phyloP scores from a whole-genome alignment of 2,329 filamentous ascomycete species.

The Paecilomyces sp. region DNA sequence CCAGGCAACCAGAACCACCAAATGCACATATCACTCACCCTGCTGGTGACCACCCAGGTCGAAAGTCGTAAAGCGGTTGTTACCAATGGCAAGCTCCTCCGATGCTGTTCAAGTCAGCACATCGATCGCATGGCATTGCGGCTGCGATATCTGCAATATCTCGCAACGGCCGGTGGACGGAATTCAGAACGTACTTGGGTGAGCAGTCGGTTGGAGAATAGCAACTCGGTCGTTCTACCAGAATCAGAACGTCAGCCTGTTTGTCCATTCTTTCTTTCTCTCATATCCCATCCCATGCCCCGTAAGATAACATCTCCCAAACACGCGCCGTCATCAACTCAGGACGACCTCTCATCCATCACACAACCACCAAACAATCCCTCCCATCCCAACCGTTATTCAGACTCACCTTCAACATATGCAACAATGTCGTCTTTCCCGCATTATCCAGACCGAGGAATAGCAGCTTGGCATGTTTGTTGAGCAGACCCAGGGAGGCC shows the following conservation, averaged over 20 bases:
- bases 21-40: conserved; percentile 44
- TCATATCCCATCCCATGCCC: too few species aligned
- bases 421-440: conserved; percentile 86
- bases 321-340: not conserved
- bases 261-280: conserved; percentile 1
- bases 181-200: conserved; percentile 63
- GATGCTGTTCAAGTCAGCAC: conserved; percentile 52
- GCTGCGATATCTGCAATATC: not conserved
- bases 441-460: conserved; percentile 93
- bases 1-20: not conserved
- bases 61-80: conserved; percentile 90
- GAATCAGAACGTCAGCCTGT: conserved; percentile 5
- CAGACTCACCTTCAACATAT: conserved; percentile 80
- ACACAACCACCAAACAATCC: not conserved
- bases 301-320: not conserved
- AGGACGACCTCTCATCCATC: not conserved
- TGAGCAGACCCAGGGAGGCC: conserved; percentile 77
- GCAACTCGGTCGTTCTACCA: conserved; percentile 85
- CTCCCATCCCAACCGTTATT: not conserved
- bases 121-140: not conserved
- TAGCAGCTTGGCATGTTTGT: conserved; percentile 93
- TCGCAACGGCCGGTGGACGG: not conserved
- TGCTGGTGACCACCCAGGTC: conserved; percentile 92
- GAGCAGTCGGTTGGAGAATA: conserved; percentile 81
- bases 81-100: conserved; percentile 86